Conservation (phyloP, 2,329 filamentous ascomycete genomes). For the Drechslera avenae region DNA sequence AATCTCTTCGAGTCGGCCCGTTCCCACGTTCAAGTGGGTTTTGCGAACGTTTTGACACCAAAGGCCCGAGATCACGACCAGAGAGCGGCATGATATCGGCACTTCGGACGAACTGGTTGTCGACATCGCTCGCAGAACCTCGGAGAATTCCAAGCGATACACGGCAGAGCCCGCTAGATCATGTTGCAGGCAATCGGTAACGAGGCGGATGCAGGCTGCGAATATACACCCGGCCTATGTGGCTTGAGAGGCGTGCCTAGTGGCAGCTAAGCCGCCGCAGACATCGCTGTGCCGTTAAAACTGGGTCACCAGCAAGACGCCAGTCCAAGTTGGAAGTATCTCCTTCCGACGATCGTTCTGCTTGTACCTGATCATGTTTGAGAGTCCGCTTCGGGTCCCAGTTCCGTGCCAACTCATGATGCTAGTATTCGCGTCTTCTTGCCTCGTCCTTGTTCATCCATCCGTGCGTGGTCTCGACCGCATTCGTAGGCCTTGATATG, state of each 20-base stretch:
- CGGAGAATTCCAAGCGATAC: background rate
- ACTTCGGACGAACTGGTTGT: background rate
- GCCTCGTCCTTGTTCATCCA: background rate
- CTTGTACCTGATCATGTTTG: conserved; percentile 3
- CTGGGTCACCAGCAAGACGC: background rate
- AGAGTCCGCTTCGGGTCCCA: conserved; percentile 3
- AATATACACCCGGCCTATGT: no score
- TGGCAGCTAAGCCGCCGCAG: background rate
- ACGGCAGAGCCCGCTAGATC: no score
- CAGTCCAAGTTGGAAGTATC: background rate
- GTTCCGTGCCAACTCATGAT: background rate
- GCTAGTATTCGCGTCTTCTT: background rate
- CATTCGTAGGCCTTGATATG: background rate
- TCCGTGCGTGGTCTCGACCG: background rate
- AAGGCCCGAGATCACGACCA: background rate
- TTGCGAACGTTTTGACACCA: background rate
- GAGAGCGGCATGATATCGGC: background rate
- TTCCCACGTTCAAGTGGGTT: background rate
- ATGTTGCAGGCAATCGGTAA: background rate
- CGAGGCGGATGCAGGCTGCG: no score
- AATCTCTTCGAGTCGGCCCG: conserved; percentile 6
- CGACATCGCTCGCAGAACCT: background rate
- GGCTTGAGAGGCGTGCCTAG: background rate
- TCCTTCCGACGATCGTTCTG: conserved; percentile 6
- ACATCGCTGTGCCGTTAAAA: conserved; percentile 5